Conservation (phyloP, 164 flowering plant species). For the Sedum album region DNA sequence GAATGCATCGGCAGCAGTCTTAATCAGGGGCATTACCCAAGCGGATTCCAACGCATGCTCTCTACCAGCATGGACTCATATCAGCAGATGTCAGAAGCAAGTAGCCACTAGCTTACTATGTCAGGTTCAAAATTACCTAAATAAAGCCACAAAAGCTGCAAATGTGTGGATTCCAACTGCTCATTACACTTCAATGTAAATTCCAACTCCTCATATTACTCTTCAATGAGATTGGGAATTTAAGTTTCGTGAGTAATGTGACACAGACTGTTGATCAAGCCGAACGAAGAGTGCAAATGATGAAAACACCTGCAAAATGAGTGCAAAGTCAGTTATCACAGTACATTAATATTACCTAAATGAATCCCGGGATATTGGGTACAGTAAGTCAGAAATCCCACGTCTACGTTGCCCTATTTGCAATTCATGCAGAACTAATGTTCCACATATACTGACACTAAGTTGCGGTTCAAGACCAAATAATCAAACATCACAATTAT, state of each 20-base stretch:
- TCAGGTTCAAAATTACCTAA: neutral
- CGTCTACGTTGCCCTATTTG: neutral
- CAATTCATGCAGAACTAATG: neutral
- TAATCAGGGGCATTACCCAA: slow-evolving; percentile 99
- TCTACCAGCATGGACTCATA: slow-evolving; percentile 77
- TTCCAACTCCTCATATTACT: no score
- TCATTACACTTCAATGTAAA: no score
- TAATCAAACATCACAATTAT: neutral
- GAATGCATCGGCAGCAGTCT: slow-evolving; percentile 82
- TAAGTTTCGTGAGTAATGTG: neutral
- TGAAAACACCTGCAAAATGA: neutral
- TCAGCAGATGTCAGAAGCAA: neutral
- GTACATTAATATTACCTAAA: neutral
- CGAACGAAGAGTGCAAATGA: neutral
- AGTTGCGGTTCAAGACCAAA: neutral
- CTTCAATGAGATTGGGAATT: no score
- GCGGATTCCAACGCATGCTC: slow-evolving; percentile 98
- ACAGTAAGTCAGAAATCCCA: neutral
- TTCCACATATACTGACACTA: neutral
- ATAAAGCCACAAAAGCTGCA: neutral
- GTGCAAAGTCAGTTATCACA: neutral
- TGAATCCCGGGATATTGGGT: neutral
- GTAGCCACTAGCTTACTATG: neutral
- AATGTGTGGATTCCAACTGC: neutral
- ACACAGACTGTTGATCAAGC: neutral